phyloP scores from a whole-genome alignment of 164 flowering plant genomes.

The Magnolia changhungtana region DNA sequence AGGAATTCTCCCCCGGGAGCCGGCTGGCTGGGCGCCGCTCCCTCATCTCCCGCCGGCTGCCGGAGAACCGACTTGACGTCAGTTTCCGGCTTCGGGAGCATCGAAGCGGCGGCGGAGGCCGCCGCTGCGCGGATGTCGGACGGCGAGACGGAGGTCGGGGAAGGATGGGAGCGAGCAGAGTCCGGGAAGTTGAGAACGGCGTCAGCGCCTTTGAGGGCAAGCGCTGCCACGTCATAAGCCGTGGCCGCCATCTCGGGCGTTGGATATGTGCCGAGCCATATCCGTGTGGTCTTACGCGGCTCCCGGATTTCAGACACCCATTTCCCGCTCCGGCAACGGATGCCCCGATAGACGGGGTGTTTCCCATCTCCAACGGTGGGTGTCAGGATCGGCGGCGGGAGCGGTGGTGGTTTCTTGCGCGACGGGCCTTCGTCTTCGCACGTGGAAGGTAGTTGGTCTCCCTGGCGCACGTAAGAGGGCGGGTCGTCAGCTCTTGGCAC shows the following conservation, averaged over 20 bases:
- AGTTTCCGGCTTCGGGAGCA: slow-evolving; percentile 7
- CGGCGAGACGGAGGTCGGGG: slow-evolving; percentile 48
- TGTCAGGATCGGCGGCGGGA: slow-evolving; percentile 3
- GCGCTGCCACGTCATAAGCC: slow-evolving; percentile 80
- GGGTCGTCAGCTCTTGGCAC: slow-evolving; percentile 13
- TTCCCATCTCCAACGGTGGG: slow-evolving; percentile 15
- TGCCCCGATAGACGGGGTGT: slow-evolving; percentile 54
- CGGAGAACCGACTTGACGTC: background rate
- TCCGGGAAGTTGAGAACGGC: slow-evolving; percentile 61
- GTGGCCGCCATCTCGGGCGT: slow-evolving; percentile 88
- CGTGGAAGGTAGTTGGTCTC: background rate
- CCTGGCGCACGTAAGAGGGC: slow-evolving; percentile 16
- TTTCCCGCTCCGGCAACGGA: slow-evolving; percentile 63
- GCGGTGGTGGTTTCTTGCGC: slow-evolving; percentile 14
- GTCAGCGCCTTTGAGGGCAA: slow-evolving; percentile 58
- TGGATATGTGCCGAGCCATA: slow-evolving; percentile 87
- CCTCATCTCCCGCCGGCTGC: slow-evolving; percentile 10
- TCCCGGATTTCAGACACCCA: slow-evolving; percentile 93
- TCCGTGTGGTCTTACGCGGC: slow-evolving; percentile 68
- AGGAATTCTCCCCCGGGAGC: slow-evolving; percentile 27
- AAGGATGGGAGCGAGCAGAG: slow-evolving; percentile 25
- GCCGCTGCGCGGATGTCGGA: slow-evolving; percentile 64
- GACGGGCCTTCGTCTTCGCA: background rate
- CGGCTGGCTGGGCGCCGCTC: background rate
- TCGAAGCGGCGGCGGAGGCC: slow-evolving; percentile 40